phyloP scores from a whole-genome alignment of 2,329 filamentous ascomycete genomes.

The Sclerotinia subarctica region DNA sequence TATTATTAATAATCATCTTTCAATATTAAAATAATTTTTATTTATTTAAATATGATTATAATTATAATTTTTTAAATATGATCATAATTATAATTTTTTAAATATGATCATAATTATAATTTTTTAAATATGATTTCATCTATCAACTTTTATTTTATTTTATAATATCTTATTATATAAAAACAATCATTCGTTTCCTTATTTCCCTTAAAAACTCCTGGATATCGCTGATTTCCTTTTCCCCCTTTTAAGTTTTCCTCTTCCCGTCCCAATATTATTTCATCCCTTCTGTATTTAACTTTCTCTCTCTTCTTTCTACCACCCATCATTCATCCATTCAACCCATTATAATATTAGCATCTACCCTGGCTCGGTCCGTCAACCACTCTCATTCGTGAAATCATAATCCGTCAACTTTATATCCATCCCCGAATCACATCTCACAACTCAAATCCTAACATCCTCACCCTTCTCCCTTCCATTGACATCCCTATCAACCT shows the following conservation, averaged over 20 bases:
- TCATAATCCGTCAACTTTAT: background rate
- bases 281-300: background rate
- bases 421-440: no score
- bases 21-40: no score
- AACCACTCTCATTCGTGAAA: background rate
- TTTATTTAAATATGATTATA: no score
- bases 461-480: background rate
- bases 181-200: no score
- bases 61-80: no score
- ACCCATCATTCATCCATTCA: background rate
- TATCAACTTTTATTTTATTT: no score
- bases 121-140: no score
- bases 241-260: background rate
- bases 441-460: background rate
- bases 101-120: no score
- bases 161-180: no score
- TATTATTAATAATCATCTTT: no score
- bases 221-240: background rate
- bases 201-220: background rate
- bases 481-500: constrained; percentile 25
- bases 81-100: no score
- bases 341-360: background rate
- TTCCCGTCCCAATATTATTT: background rate
- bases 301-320: background rate
- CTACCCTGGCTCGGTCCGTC: background rate